Base-by-base conservation (phyloP, 495 filamentous ascomycete species). In the Aspergillus asperescens region DNA sequence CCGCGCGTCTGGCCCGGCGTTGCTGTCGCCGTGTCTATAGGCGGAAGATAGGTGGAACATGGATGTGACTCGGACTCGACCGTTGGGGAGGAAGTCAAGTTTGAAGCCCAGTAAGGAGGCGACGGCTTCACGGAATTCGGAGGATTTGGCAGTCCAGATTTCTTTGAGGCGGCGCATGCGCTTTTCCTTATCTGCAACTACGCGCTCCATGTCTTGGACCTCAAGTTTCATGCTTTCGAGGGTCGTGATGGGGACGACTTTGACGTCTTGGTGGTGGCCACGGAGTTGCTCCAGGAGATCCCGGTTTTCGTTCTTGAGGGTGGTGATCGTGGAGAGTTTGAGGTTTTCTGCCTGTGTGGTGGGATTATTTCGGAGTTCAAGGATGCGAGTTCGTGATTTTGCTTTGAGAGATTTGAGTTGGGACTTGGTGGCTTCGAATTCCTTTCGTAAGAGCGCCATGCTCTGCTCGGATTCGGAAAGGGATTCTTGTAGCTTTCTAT, bases 91-190 rank as follows among this genome's bases (percentile, higher is more conserved):
- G 72, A 97, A 96, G 45, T 94, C 87, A 28, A 96, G 79, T 47
- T 90, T 90, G 83, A 87, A 97, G 0, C 93, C 93, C 1, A 99
- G 78, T 2, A 96, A 77, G 42, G 81, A 86, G 57, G 88, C 86
- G 29, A 97, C 89, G 2, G 90, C 88, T 68, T 97, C 89, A 10
- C 93, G 86, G 76, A 97, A 96, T 69, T 97, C 93, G 56, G 83
- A 81, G 10, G 85, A 86, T 65, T 96, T 97, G 52, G 85, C 78
- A 2, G 79, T 77, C 84, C 88, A 99, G 52, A 96, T 91, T 58
- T 95, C 84, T 55, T 90, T 92, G 32, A 96, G 81, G 10, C 93
- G 85, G 13, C 82, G 78, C 59, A 87, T 87, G 38, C 83, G 81
- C 68, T 96, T 97, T 57, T 94, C 88, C 53, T 85, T 84, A 7